A percentile compares a stretch with the other conserved stretches of the same genome.
Conservation (phyloP, 2,329 filamentous ascomycete genomes). For the Camillea tinctor region DNA sequence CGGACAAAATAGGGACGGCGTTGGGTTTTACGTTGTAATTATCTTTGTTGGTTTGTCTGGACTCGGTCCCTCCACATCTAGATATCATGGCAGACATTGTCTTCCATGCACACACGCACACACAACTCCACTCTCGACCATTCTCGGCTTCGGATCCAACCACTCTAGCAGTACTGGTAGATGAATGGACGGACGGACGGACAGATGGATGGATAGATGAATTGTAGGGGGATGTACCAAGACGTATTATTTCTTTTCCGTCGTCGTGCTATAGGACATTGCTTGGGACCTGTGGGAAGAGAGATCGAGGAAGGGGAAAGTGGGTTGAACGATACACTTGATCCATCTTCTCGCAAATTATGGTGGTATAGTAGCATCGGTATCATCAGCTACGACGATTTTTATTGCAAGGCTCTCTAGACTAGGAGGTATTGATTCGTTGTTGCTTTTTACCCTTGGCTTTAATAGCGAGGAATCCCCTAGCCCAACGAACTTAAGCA, state of each 20-base stretch:
- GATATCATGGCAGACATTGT: slow-evolving; percentile 10
- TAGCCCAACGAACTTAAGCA: not conserved
- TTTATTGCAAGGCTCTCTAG: not conserved
- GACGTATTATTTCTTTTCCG: not conserved
- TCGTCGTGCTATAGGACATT: not conserved
- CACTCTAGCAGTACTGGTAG: not conserved
- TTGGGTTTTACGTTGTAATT: slow-evolving; percentile 27
- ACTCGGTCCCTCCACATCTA: slow-evolving; percentile 7
- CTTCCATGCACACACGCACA: slow-evolving; percentile 1
- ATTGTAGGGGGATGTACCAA: not conserved
- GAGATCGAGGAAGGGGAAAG: not conserved
- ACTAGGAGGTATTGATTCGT: not conserved
- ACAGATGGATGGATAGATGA: not conserved
- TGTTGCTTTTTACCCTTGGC: not conserved
- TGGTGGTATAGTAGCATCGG: not conserved
- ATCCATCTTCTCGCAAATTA: not conserved
- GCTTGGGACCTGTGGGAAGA: not conserved
- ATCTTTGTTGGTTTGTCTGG: slow-evolving; percentile 20
- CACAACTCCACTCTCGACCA: slow-evolving; percentile 4
- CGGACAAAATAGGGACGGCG: slow-evolving; percentile 27
- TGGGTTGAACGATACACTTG: not conserved
- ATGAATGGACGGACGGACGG: too few species aligned
- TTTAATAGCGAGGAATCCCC: not conserved
- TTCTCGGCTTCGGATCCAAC: not conserved
- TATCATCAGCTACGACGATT: not conserved